Percentiles rank a stretch among this genome's conserved stretches.
Evolutionary conservation across 1,139 yeast species (phyloP).

Genomic region (Pichia norvegensis): DNA sequence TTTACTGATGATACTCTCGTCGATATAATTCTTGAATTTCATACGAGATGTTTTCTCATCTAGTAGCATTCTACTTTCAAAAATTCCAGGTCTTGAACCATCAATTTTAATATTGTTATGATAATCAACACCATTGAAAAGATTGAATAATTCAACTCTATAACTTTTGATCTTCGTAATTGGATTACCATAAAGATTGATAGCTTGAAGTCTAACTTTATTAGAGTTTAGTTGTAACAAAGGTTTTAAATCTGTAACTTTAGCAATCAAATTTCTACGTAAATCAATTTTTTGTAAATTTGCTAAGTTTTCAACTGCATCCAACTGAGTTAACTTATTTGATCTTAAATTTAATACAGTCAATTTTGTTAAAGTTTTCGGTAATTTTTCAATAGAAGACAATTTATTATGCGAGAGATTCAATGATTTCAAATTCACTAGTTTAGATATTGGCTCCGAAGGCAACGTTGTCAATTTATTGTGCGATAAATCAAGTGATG

Average conservation of each 20-base stretch:
- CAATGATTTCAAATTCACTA: constrained; percentile 43
- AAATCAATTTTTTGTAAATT: constrained; percentile 49
- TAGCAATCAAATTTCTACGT: constrained; percentile 42
- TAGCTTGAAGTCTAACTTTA: constrained; percentile 18
- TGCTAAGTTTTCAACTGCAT: constrained; percentile 42
- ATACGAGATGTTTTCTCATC: constrained; percentile 43
- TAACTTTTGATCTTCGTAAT: constrained; percentile 37
- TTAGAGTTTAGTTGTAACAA: constrained; percentile 28
- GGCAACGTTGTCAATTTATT: constrained; percentile 47
- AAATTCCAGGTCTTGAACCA: constrained; percentile 57
- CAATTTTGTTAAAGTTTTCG: constrained; percentile 34
- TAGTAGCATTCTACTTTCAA: constrained; percentile 48
- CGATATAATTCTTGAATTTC: constrained; percentile 38
- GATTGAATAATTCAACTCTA: constrained; percentile 47
- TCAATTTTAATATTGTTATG: constrained; percentile 45
- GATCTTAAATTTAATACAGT: constrained; percentile 49
- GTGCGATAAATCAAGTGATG: constrained; percentile 51
- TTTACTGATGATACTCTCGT: constrained; percentile 28
- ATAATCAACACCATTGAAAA: constrained; percentile 45
- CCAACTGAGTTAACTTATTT: constrained; percentile 39
- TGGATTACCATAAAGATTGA: constrained; percentile 37
- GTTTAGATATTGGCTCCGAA: constrained; percentile 40
- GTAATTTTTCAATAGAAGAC: constrained; percentile 34
- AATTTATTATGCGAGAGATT: constrained; percentile 52
- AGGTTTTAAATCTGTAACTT: constrained; percentile 31